A percentile compares a stretch with the other conserved stretches of the same genome.
Evolutionary conservation across 306 rosid genomes (phyloP).

Genomic region (Hippophae tibetana): DNA sequence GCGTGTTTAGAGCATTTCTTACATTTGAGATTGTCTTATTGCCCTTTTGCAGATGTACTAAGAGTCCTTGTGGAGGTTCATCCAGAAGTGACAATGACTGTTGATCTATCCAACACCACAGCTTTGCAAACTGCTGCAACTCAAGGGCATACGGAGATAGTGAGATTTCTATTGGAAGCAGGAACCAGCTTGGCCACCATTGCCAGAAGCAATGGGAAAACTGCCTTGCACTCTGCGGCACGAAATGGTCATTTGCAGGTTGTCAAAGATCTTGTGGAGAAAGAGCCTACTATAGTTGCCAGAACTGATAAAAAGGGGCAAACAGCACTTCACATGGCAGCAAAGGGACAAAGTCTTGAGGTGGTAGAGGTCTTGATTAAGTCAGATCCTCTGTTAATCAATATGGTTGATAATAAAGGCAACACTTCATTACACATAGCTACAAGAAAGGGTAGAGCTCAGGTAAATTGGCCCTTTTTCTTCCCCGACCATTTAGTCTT

Average conservation of each 20-base stretch:
- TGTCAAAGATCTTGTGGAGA: conserved; percentile 44
- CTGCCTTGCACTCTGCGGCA: conserved; percentile 88
- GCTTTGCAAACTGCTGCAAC: conserved; percentile 95
- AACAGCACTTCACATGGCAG: conserved; percentile 97
- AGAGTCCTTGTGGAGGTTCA: conserved; percentile 67
- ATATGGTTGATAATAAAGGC: conserved; percentile 71
- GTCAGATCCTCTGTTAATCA: conserved; percentile 46
- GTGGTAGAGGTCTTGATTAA: conserved; percentile 62
- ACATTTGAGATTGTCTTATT: neutral
- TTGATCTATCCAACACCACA: conserved; percentile 83
- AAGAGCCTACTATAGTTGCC: conserved; percentile 48
- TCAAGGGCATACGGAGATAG: conserved; percentile 72
- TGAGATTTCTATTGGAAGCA: conserved; percentile 55
- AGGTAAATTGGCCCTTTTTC: conserved; percentile 27
- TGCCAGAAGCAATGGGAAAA: conserved; percentile 87
- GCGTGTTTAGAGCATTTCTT: too few relatives aligned
- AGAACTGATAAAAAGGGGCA: conserved; percentile 87
- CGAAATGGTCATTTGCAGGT: conserved; percentile 83
- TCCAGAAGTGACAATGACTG: conserved; percentile 83
- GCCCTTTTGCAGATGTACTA: conserved; percentile 47
- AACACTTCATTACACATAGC: conserved; percentile 83
- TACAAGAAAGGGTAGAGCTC: conserved; percentile 64
- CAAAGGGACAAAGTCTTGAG: conserved; percentile 69
- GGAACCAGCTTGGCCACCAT: conserved; percentile 79
- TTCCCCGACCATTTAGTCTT: too few relatives aligned